Conservation (phyloP, 2,329 filamentous ascomycete genomes). For the Fusarium sp. region DNA sequence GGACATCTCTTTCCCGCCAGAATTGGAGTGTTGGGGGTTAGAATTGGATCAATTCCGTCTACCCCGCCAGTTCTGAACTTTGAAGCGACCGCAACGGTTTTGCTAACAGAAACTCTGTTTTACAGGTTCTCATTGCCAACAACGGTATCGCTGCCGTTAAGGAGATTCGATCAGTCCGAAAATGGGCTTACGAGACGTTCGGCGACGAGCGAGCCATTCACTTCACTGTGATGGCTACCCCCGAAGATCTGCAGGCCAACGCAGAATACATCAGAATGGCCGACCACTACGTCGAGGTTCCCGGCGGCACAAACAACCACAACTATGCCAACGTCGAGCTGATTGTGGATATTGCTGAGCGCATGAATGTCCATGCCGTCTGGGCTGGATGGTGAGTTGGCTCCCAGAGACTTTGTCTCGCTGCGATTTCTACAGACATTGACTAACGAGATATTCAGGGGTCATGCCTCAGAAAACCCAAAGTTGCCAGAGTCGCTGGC, state of each 20-base stretch:
- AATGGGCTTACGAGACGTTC: constrained; percentile 99
- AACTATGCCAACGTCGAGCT: constrained; percentile 99
- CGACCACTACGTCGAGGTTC: constrained; percentile 98
- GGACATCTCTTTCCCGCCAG: constrained; percentile 46
- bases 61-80: constrained; percentile 13
- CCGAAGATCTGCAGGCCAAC: constrained; percentile 96
- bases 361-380: constrained; percentile 97
- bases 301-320: constrained; percentile 99
- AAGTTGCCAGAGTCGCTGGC: constrained; percentile 96
- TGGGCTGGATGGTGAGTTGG: constrained; percentile 93
- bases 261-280: constrained; percentile 99
- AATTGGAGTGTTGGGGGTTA: background rate
- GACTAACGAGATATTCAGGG: constrained; percentile 66
- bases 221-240: constrained; percentile 99
- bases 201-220: constrained; percentile 98
- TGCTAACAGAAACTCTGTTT: constrained; percentile 23
- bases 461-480: constrained; percentile 98
- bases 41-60: background rate
- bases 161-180: constrained; percentile 97
- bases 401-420: background rate
- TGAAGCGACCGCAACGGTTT: background rate
- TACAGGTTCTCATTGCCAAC: constrained; percentile 95
- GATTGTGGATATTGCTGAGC: constrained; percentile 98
- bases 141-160: constrained; percentile 99
- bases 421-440: constrained; percentile 4